These are phyloP conservation scores for Cryptococcus floricola DNA, from an alignment of 1,284 basidiomycete species.

Conservation along the genomic window DNA sequence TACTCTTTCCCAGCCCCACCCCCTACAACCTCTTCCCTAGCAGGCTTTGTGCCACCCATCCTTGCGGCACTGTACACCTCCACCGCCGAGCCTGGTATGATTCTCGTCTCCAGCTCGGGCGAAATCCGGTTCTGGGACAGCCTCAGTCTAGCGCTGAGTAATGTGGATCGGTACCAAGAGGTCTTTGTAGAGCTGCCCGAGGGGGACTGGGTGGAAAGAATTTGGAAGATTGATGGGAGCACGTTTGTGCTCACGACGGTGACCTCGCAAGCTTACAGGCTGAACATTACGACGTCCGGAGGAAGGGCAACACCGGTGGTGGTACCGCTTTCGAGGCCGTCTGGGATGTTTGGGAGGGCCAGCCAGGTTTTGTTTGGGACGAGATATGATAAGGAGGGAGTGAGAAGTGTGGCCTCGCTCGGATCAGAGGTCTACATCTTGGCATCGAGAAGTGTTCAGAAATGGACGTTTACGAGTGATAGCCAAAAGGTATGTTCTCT, in stretches of 20 bases:
- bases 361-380: constrained; percentile 28
- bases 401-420: constrained; percentile 23
- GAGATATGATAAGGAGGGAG: constrained; percentile 27
- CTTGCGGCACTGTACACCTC: constrained; percentile 35
- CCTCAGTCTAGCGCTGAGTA: constrained; percentile 46
- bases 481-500: constrained; percentile 24
- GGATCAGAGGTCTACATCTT: constrained; percentile 30
- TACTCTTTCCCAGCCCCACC: constrained; percentile 42
- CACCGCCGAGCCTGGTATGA: constrained; percentile 48
- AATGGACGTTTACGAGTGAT: constrained; percentile 35
- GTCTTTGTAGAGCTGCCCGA: constrained; percentile 28
- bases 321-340: constrained; percentile 34
- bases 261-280: constrained; percentile 37
- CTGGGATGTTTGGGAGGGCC: constrained; percentile 42
- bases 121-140: constrained; percentile 50
- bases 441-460: constrained; percentile 36
- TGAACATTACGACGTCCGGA: constrained; percentile 34
- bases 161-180: constrained; percentile 32
- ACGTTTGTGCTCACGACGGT: constrained; percentile 46
- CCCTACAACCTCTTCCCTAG: constrained; percentile 21
- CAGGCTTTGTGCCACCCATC: constrained; percentile 21
- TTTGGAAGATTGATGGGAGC: constrained; percentile 39
- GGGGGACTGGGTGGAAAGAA: constrained; percentile 41
- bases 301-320: constrained; percentile 36
- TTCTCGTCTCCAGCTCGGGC: constrained; percentile 45